Percentiles rank a stretch among this genome's conserved stretches.
These are phyloP conservation scores for Musa acuminata DNA, from an alignment of 176 grass and related monocot species.

Conservation along the genomic window DNA sequence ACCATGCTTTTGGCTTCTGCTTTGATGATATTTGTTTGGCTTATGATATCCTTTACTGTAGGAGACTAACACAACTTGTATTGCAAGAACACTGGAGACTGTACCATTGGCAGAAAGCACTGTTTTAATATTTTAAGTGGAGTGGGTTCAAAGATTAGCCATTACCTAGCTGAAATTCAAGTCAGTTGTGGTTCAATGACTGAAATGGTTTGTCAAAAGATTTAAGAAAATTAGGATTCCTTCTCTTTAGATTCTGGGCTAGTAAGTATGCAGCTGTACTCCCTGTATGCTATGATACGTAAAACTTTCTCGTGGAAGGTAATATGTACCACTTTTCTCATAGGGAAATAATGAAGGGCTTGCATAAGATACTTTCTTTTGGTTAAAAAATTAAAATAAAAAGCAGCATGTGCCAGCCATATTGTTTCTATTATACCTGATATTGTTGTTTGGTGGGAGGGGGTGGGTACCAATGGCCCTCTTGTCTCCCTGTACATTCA, in stretches of 20 bases:
- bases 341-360: too few relatives aligned
- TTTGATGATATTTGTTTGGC: too few relatives aligned
- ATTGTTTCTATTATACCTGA: not conserved
- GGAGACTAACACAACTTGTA: too few relatives aligned
- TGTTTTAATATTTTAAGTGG: not conserved
- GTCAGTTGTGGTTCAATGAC: not conserved
- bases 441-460: not conserved
- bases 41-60: too few relatives aligned
- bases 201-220: not conserved
- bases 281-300: not conserved
- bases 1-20: too few relatives aligned
- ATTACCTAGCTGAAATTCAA: not conserved
- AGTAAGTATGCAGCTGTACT: not conserved
- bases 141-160: not conserved
- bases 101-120: too few relatives aligned
- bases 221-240: too few relatives aligned
- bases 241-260: not conserved
- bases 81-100: too few relatives aligned
- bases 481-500: not conserved
- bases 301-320: not conserved
- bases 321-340: too few relatives aligned
- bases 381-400: too few relatives aligned
- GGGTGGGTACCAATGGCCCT: not conserved
- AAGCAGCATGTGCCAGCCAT: too few relatives aligned
- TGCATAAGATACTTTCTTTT: too few relatives aligned